Conservation (phyloP, 257 asterid genomes). For the Schizonepeta tenuifolia region DNA sequence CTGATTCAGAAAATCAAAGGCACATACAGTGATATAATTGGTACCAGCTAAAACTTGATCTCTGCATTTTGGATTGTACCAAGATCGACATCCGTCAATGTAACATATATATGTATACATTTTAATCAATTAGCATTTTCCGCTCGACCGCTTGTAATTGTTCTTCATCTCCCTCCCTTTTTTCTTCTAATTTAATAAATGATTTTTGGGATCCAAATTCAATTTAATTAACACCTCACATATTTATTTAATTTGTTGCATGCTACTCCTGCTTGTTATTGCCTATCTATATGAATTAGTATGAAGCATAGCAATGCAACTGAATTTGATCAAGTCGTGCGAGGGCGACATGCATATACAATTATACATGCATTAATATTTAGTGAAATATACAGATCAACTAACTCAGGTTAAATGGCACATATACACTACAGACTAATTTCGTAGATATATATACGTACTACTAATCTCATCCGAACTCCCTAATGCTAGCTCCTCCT, state of each 20-base stretch:
- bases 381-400: no score
- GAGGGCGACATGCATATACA: no score
- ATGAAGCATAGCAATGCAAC: background rate
- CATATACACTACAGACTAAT: no score
- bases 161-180: background rate
- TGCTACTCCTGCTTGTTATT: background rate
- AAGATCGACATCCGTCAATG: background rate
- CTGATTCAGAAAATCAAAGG: conserved; percentile 63
- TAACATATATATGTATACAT: background rate
- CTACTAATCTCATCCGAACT: no score
- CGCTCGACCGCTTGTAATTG: background rate
- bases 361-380: no score
- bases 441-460: no score
- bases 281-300: background rate
- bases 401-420: no score
- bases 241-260: background rate
- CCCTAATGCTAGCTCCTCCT: no score
- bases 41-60: conserved; percentile 50
- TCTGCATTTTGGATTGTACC: background rate
- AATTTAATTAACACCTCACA: background rate
- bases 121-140: conserved; percentile 1
- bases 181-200: background rate
- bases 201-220: background rate
- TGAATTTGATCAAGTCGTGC: background rate
- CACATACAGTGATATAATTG: conserved; percentile 61